These are phyloP conservation scores for Lumnitzera littorea DNA, from an alignment of 345 rosid species.

Conservation along the genomic window DNA sequence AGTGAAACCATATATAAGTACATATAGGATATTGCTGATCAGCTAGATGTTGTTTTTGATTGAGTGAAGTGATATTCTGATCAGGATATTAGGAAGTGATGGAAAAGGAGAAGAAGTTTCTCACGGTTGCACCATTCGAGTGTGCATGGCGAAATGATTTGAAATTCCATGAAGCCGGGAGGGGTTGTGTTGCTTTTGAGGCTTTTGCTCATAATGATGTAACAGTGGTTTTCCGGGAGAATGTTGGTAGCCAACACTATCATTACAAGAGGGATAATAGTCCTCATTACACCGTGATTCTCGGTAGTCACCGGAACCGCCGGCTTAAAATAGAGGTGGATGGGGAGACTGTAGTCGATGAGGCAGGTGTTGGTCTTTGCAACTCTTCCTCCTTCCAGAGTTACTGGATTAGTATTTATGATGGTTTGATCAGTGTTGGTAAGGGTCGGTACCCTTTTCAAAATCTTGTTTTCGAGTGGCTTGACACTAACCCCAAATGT, in stretches of 20 bases:
- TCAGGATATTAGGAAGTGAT: not conserved
- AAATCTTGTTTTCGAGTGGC: slow-evolving; percentile 87
- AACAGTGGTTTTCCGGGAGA: slow-evolving; percentile 90
- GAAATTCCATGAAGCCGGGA: slow-evolving; percentile 80
- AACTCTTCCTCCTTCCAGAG: slow-evolving; percentile 79
- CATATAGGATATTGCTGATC: not conserved
- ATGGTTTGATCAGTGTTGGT: slow-evolving; percentile 84
- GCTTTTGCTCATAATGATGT: slow-evolving; percentile 96
- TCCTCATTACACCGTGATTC: slow-evolving; percentile 93
- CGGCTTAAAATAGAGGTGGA: slow-evolving; percentile 86
- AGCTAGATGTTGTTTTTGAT: too few relatives aligned
- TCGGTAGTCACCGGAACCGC: slow-evolving; percentile 89
- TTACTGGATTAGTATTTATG: slow-evolving; percentile 90
- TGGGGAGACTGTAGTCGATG: slow-evolving; percentile 81
- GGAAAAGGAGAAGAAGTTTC: slow-evolving; percentile 54
- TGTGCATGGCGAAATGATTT: slow-evolving; percentile 97
- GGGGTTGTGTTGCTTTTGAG: slow-evolving; percentile 95
- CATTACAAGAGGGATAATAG: slow-evolving; percentile 85
- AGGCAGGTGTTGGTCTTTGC: slow-evolving; percentile 63
- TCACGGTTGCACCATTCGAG: slow-evolving; percentile 96
- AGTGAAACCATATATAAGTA: too few relatives aligned
- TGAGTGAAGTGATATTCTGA: too few relatives aligned
- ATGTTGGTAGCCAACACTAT: slow-evolving; percentile 86
- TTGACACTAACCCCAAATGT: slow-evolving; percentile 76
- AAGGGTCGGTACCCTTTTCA: slow-evolving; percentile 95